Percentiles rank a stretch among this genome's conserved stretches.
Conservation (phyloP, 768 basidiomycete genomes). For the Rhodocollybia butyracea region DNA sequence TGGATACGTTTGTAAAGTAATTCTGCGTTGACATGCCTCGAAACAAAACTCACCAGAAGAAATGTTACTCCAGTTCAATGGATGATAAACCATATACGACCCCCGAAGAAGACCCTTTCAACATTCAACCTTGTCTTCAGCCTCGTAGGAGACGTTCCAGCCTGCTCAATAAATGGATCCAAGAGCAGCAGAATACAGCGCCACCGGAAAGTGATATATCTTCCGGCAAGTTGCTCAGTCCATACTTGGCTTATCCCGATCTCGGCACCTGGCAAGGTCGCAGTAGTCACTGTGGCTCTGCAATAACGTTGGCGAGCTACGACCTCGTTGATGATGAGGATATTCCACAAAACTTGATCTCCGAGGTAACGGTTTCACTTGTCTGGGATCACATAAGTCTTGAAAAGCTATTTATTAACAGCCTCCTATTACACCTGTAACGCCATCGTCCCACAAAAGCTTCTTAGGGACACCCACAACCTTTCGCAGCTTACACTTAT, state of each 20-base stretch:
- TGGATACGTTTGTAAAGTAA: too few species aligned
- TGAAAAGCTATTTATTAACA: neutral
- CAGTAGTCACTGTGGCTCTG: conserved; percentile 23
- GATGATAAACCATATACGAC: conserved; percentile 45
- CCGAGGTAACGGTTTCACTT: conserved; percentile 11
- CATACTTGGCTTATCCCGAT: conserved; percentile 42
- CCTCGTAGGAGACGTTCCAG: conserved; percentile 42
- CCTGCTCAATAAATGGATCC: conserved; percentile 52
- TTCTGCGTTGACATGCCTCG: neutral
- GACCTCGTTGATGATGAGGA: conserved; percentile 51
- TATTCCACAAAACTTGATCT: conserved; percentile 31
- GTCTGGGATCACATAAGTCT: neutral
- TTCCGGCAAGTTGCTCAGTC: too few species aligned
- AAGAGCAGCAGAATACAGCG: conserved; percentile 44
- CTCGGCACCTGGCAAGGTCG: conserved; percentile 20
- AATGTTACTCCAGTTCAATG: conserved; percentile 13
- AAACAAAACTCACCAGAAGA: neutral
- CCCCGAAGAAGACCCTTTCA: conserved; percentile 52
- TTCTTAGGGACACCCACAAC: conserved; percentile 31
- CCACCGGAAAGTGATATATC: too few species aligned
- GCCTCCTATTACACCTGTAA: neutral
- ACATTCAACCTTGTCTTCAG: conserved; percentile 30
- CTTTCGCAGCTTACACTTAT: conserved; percentile 25
- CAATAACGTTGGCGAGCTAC: conserved; percentile 39
- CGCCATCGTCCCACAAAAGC: conserved; percentile 24